Percentiles rank a stretch among this genome's conserved stretches.
These are phyloP conservation scores for Colletotrichum liriopes DNA, from an alignment of 2,329 filamentous ascomycete genomes.

Conservation along the genomic window DNA sequence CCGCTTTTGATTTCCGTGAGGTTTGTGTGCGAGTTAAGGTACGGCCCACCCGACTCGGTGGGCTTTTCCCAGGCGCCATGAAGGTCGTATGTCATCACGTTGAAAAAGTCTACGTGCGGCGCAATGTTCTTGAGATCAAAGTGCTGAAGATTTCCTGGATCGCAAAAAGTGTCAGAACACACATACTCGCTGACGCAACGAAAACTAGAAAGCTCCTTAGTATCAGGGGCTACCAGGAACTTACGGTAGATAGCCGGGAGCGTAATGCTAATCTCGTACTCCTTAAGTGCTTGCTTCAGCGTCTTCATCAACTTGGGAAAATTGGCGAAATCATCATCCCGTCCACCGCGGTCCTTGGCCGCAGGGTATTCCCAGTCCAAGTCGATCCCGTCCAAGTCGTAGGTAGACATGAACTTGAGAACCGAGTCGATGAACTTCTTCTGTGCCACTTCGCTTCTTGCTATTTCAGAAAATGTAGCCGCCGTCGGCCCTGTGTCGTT, in stretches of 20 bases:
- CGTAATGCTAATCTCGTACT: slow-evolving; percentile 46
- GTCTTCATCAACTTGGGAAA: slow-evolving; percentile 47
- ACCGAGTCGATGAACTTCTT: slow-evolving; percentile 55
- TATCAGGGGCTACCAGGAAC: not conserved
- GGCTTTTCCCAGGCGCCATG: slow-evolving; percentile 49
- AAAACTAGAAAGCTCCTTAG: not conserved
- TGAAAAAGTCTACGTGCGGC: slow-evolving; percentile 57
- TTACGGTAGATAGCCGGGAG: not conserved
- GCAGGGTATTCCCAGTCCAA: slow-evolving; percentile 59
- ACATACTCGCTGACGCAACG: not conserved
- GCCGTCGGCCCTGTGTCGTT: slow-evolving; percentile 47
- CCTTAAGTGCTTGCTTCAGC: slow-evolving; percentile 37
- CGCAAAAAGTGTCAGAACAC: not conserved
- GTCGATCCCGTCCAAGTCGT: slow-evolving; percentile 62
- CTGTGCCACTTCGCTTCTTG: slow-evolving; percentile 48
- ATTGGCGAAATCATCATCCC: slow-evolving; percentile 53
- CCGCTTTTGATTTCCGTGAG: slow-evolving; percentile 60
- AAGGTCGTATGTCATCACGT: slow-evolving; percentile 48
- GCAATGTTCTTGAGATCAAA: slow-evolving; percentile 47
- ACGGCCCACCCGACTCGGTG: slow-evolving; percentile 31
- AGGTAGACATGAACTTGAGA: slow-evolving; percentile 56
- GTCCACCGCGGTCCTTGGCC: slow-evolving; percentile 56
- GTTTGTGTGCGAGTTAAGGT: slow-evolving; percentile 49
- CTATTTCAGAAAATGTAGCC: slow-evolving; percentile 52
- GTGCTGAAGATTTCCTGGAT: slow-evolving; percentile 37